Base-by-base conservation (phyloP, 2,329 filamentous ascomycete species). In the Fonsecaea nubica region DNA sequence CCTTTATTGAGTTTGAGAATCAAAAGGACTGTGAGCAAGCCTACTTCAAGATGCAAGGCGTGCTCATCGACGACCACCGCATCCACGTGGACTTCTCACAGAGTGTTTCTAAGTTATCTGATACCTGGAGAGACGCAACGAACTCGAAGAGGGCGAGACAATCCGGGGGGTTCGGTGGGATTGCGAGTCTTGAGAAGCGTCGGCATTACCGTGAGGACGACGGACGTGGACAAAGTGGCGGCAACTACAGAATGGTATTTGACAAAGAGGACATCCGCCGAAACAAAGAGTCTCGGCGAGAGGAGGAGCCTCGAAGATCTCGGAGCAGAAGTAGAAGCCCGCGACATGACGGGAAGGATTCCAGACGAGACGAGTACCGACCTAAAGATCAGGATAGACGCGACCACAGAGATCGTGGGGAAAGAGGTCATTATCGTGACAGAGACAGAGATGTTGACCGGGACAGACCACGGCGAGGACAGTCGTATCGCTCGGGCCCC, bases 51-150 rank as follows among this genome's bases (percentile, higher is more conserved):
- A 99, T 99, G 95, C 93, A 99, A 77, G 92, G 90, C 1, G 94
- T 98, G 1, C 82, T 99, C 63, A 98, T 99, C 71, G 95, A 99
- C 75, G 95, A 99, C 74, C 92, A 97, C 71, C 90, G 95, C 50
- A 99, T 99, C 70, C 95, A 99, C 76, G 95, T 99, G 63, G 95
- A 99, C 80, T 99, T 99, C 79, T 97, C 93, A 10, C 95, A 99
- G 81, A 97, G 92, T 76, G 95, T 90, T 10, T 89, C 87, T 69
- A 94, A 92, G 76, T 81, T 99, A 7, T 95, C 92, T 54, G 92
- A 96, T 69, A 89, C 89, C 15, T 99, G 95, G 95, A 87, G 95
- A 69, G 90, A 88, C 67, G 89, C 90, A 50, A 92, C 93, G 21
- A 96, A 96, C 75, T 86, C 85, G 48, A 97, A 96, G 81, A 86